phyloP scores from a whole-genome alignment of 108 stramenopile genomes.

The Nitzschia palea region DNA sequence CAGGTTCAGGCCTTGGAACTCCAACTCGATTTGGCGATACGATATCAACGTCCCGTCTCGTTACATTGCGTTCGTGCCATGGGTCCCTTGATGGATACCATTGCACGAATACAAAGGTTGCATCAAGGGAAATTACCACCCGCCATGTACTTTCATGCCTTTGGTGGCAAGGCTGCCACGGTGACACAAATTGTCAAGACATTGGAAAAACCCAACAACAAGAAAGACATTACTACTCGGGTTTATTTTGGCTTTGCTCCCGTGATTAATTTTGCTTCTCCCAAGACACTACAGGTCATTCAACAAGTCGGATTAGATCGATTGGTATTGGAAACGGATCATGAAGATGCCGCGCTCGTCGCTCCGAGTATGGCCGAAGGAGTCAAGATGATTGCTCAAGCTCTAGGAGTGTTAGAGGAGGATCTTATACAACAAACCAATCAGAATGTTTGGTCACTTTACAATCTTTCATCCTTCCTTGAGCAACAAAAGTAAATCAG shows the following conservation, averaged over 20 bases:
- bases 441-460: slow-evolving; percentile 60
- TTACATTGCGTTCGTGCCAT: slow-evolving; percentile 79
- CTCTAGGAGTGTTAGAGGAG: slow-evolving; percentile 42
- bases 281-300: slow-evolving; percentile 71
- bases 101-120: slow-evolving; percentile 17
- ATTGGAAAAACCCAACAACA: slow-evolving; percentile 12
- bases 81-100: slow-evolving; percentile 58
- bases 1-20: slow-evolving; percentile 65
- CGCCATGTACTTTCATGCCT: slow-evolving; percentile 86
- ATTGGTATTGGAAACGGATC: slow-evolving; percentile 83
- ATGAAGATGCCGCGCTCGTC: slow-evolving; percentile 65
- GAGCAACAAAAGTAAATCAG: no score
- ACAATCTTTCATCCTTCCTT: no score
- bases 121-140: slow-evolving; percentile 50
- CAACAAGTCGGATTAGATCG: slow-evolving; percentile 68
- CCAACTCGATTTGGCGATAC: slow-evolving; percentile 66
- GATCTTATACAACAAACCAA: slow-evolving; percentile 58
- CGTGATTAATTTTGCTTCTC: slow-evolving; percentile 63
- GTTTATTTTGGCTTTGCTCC: slow-evolving; percentile 88
- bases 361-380: slow-evolving; percentile 47
- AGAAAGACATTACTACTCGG: neutral
- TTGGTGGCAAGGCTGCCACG: slow-evolving; percentile 75
- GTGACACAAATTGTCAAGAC: slow-evolving; percentile 61
- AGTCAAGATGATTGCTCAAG: slow-evolving; percentile 43
- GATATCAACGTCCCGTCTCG: slow-evolving; percentile 70